A percentile compares a stretch with the other conserved stretches of the same genome.
Conservation (phyloP, 768 basidiomycete species). For the Auriscalpium orientale region DNA sequence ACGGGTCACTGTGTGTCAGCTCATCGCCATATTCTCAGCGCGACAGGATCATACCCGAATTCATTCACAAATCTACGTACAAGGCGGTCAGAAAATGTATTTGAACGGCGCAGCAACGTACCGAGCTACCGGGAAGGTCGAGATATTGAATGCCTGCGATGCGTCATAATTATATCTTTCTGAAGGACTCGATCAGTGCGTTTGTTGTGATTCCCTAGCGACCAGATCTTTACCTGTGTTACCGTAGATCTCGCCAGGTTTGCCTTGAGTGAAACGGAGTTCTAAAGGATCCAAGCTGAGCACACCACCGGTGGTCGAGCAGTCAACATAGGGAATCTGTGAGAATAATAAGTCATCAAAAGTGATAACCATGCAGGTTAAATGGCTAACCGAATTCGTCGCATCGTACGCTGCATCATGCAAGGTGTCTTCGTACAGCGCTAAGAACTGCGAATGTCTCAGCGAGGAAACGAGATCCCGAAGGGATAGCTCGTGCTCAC, state of each 20-base stretch:
- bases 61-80: slow-evolving; percentile 41
- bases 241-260: slow-evolving; percentile 45
- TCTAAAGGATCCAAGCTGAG: slow-evolving; percentile 48
- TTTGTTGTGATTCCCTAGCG: not conserved
- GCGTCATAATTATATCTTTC: slow-evolving; percentile 54
- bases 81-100: not conserved
- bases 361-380: not conserved
- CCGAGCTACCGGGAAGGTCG: slow-evolving; percentile 43
- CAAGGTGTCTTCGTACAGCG: slow-evolving; percentile 45
- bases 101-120: slow-evolving; percentile 12
- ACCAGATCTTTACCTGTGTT: slow-evolving; percentile 31
- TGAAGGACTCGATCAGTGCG: slow-evolving; percentile 10
- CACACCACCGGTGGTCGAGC: slow-evolving; percentile 51
- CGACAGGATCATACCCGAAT: too few species aligned
- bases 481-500: slow-evolving; percentile 19
- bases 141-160: slow-evolving; percentile 43
- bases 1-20: too few species aligned
- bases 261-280: slow-evolving; percentile 41
- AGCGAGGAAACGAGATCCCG: not conserved
- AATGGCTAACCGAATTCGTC: slow-evolving; percentile 35
- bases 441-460: slow-evolving; percentile 30
- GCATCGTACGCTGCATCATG: slow-evolving; percentile 40
- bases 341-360: not conserved
- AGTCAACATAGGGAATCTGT: slow-evolving; percentile 42
- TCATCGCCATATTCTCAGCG: too few species aligned